Conservation (phyloP, 2,329 filamentous ascomycete genomes). For the Penicillium concentricum region DNA sequence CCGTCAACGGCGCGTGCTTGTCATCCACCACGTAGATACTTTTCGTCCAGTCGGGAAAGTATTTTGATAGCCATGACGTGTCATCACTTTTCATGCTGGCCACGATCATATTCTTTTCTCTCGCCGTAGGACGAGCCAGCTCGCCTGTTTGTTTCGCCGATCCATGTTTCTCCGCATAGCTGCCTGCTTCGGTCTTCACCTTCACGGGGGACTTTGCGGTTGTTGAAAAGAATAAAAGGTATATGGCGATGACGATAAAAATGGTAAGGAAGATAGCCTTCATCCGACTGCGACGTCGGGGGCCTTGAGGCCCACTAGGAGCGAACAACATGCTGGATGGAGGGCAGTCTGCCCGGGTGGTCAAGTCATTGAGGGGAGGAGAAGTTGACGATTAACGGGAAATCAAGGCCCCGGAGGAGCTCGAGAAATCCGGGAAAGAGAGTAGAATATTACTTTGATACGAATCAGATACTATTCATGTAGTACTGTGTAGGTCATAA, state of each 20-base stretch:
- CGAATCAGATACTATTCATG: neutral
- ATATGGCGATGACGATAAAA: constrained; percentile 33
- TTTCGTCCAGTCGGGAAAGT: constrained; percentile 50
- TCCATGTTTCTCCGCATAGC: constrained; percentile 19
- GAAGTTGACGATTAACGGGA: neutral
- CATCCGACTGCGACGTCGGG: constrained; percentile 35
- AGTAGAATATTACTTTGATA: neutral
- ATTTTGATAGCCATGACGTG: constrained; percentile 40
- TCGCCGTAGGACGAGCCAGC: constrained; percentile 17
- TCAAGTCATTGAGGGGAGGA: constrained; percentile 14
- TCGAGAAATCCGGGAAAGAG: neutral
- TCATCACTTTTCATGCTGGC: constrained; percentile 42
- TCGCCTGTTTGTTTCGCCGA: constrained; percentile 14
- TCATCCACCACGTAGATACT: constrained; percentile 58
- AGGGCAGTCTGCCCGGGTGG: constrained; percentile 13
- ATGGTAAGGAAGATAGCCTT: constrained; percentile 37
- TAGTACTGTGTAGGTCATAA: neutral
- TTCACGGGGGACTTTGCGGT: constrained; percentile 7
- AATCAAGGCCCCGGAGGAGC: neutral
- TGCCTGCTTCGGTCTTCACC: constrained; percentile 13
- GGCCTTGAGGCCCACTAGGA: constrained; percentile 33
- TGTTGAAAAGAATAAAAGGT: constrained; percentile 33
- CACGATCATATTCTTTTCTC: constrained; percentile 37
- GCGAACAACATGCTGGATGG: constrained; percentile 33
- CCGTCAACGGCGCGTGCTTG: constrained; percentile 47